Evolutionary conservation across 345 rosid genomes (phyloP).

Genomic region (Euphorbia lathyris): DNA sequence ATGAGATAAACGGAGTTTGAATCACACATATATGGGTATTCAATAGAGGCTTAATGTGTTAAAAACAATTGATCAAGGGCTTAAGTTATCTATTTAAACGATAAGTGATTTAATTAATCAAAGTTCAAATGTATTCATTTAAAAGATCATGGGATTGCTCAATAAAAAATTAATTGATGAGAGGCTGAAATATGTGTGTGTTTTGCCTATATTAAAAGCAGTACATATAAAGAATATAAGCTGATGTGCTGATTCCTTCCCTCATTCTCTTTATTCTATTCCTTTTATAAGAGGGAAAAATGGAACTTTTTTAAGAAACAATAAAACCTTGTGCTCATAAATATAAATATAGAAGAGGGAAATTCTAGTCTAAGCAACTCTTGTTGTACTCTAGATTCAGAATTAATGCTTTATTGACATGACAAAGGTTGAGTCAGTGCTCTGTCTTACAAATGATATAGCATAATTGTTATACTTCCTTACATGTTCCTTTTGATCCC

Average conservation of each 20-base stretch:
- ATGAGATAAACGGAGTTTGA: too few species aligned
- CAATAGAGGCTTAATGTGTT: too few species aligned
- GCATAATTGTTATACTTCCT: not conserved
- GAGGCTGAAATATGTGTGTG: too few species aligned
- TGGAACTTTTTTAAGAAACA: not conserved
- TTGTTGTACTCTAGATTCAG: not conserved
- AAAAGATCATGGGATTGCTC: too few species aligned
- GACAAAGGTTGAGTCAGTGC: not conserved
- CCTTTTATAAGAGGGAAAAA: not conserved
- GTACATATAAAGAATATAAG: not conserved
- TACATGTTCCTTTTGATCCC: slow-evolving; percentile 2
- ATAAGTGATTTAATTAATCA: too few species aligned
- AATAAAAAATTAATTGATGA: too few species aligned
- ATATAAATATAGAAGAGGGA: not conserved
- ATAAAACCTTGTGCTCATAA: not conserved
- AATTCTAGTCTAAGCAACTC: not conserved
- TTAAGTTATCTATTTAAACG: too few species aligned
- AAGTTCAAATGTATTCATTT: too few species aligned
- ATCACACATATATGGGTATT: too few species aligned
- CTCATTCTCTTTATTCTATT: not conserved
- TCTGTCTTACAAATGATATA: slow-evolving; percentile 15
- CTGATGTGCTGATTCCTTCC: not conserved
- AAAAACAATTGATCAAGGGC: too few species aligned
- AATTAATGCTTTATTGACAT: not conserved
- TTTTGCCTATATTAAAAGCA: not conserved